Evolutionary conservation across 768 basidiomycete genomes (phyloP).

Genomic region (Naganishia randhawae): DNA sequence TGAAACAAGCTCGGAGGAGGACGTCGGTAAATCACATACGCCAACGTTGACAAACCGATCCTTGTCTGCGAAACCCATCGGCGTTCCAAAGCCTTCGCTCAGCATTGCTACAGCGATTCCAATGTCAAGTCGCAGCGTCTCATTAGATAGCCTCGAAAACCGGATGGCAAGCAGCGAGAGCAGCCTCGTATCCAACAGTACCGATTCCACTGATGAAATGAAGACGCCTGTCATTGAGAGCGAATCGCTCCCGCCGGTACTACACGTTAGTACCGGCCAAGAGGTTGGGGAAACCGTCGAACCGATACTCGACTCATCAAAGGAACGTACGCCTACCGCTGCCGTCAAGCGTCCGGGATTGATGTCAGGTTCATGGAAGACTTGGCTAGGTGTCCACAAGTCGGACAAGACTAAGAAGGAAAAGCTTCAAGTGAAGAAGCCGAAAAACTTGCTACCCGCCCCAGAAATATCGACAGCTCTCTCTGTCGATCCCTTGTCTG

Average conservation of each 20-base stretch:
- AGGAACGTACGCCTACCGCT: slow-evolving; percentile 11
- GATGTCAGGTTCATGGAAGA: slow-evolving; percentile 3
- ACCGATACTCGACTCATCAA: not conserved
- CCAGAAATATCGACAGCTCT: slow-evolving; percentile 9
- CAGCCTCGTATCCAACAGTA: not conserved
- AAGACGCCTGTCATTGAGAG: not conserved
- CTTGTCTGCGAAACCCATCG: not conserved
- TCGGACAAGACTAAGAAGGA: slow-evolving; percentile 5
- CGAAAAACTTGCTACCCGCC: slow-evolving; percentile 12
- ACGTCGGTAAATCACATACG: not conserved
- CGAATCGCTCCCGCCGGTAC: not conserved
- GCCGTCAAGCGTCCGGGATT: not conserved
- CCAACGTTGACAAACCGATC: slow-evolving; percentile 1
- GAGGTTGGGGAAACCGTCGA: not conserved
- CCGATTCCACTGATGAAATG: not conserved
- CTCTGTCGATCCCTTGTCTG: slow-evolving; percentile 14
- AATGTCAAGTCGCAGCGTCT: slow-evolving; percentile 3
- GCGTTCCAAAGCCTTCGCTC: not conserved
- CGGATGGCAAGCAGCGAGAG: not conserved
- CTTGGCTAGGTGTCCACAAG: slow-evolving; percentile 14
- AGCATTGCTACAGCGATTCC: not conserved
- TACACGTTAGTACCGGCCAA: not conserved
- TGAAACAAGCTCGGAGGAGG: not conserved
- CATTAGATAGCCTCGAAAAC: not conserved
- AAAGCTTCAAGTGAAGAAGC: slow-evolving; percentile 6